Evolutionary conservation across 495 filamentous ascomycete genomes (phyloP).

Genomic region (Collariella sp.): DNA sequence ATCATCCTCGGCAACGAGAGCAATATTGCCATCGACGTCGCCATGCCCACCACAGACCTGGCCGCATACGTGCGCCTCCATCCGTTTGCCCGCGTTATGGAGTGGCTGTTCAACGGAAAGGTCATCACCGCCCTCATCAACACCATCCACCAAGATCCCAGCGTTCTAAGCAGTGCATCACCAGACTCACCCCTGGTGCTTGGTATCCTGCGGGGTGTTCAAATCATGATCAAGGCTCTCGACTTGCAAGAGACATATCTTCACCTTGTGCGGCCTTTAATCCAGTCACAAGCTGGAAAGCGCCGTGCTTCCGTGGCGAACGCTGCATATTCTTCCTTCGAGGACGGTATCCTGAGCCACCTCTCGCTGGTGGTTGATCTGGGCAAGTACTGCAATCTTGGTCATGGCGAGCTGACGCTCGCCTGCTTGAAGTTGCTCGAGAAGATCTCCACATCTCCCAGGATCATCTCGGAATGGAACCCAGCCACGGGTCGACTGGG

Average conservation of each 20-base stretch:
- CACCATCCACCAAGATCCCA: constrained; percentile 61
- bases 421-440: constrained; percentile 71
- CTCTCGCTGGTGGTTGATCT: constrained; percentile 66
- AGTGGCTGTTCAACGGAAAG: constrained; percentile 94
- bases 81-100: constrained; percentile 86
- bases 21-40: constrained; percentile 59
- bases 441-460: constrained; percentile 73
- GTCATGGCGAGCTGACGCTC: constrained; percentile 65
- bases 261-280: constrained; percentile 68
- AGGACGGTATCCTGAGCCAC: constrained; percentile 81
- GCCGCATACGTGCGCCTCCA: constrained; percentile 73
- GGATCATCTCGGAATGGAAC: constrained; percentile 53
- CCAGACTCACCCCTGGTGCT: constrained; percentile 67
- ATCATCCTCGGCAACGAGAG: constrained; percentile 72
- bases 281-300: constrained; percentile 41
- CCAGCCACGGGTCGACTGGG: constrained; percentile 40
- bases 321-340: constrained; percentile 69
- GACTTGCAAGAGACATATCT: constrained; percentile 86
- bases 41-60: constrained; percentile 61
- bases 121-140: constrained; percentile 71
- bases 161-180: constrained; percentile 54
- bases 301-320: constrained; percentile 50
- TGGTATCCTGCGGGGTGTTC: constrained; percentile 61
- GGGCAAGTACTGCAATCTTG: constrained; percentile 73
- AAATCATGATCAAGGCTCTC: constrained; percentile 71